These are phyloP conservation scores for Linum trigynum DNA, from an alignment of 345 rosid genomes.

Conservation along the genomic window DNA sequence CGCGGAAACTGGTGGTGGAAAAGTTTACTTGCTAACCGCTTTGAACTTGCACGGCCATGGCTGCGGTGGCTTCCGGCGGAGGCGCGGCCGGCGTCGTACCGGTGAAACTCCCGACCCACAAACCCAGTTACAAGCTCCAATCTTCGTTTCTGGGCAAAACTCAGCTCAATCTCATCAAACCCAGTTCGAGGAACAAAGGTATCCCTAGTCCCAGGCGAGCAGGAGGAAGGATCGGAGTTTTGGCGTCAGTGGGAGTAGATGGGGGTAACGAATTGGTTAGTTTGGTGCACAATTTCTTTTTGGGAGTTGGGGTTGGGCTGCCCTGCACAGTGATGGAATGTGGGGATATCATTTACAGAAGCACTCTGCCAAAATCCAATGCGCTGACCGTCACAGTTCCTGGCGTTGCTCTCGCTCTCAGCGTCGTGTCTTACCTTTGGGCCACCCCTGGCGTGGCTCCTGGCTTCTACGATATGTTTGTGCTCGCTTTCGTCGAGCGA, in stretches of 20 bases:
- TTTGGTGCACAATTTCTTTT: conserved; percentile 55
- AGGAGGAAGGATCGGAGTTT: conserved; percentile 18
- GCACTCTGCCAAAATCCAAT: conserved; percentile 78
- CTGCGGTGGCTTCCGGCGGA: conserved; percentile 51
- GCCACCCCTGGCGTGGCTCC: conserved; percentile 99
- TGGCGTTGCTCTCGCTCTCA: conserved; percentile 71
- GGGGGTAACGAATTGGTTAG: conserved; percentile 31
- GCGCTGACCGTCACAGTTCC: conserved; percentile 72
- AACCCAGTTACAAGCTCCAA: conserved; percentile 11
- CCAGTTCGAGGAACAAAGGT: conserved; percentile 13
- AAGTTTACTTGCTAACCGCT: conserved; percentile 10
- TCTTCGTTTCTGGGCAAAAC: conserved; percentile 62
- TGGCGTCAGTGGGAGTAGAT: conserved; percentile 28
- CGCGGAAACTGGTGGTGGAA: conserved; percentile 15
- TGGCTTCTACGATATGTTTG: conserved; percentile 91
- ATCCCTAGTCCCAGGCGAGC: too few relatives aligned
- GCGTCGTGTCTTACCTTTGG: conserved; percentile 85
- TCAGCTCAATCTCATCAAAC: conserved; percentile 23
- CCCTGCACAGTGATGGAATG: conserved; percentile 99
- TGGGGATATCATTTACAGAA: conserved; percentile 85
- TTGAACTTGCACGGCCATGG: conserved; percentile 33
- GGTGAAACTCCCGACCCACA: conserved; percentile 27
- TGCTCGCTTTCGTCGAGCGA: conserved; percentile 90
- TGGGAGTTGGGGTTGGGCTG: conserved; percentile 92
- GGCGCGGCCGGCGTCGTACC: conserved; percentile 18